Conservation (phyloP, 148 eudicot genomes). For the Chenopodium album region DNA sequence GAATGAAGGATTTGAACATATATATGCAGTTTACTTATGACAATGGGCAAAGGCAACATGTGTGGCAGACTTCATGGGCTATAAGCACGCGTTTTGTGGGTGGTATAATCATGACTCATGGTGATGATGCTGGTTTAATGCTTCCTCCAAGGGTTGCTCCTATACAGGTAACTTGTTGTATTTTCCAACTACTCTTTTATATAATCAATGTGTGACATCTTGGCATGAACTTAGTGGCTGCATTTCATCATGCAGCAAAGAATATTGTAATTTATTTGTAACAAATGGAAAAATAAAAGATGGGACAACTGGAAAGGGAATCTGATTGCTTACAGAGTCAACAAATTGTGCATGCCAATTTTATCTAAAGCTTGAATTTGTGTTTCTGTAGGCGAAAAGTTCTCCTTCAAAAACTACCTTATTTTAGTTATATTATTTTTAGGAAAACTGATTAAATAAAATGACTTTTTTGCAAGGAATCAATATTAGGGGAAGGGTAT, state of each 20-base stretch:
- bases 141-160: slow-evolving; percentile 97
- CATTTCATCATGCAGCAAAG: not conserved
- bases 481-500: too few relatives aligned
- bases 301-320: not conserved
- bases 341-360: not conserved
- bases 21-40: slow-evolving; percentile 80
- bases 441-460: too few relatives aligned
- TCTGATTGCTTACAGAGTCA: not conserved
- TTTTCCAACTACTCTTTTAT: slow-evolving; percentile 3
- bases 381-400: too few relatives aligned
- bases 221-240: slow-evolving; percentile 4
- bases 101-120: slow-evolving; percentile 98
- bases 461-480: too few relatives aligned
- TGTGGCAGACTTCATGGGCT: slow-evolving; percentile 99
- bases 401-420: too few relatives aligned
- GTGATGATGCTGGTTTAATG: slow-evolving; percentile 96
- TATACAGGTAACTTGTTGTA: slow-evolving; percentile 59
- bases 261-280: not conserved
- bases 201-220: not conserved
- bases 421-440: too few relatives aligned
- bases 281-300: not conserved
- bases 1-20: not conserved
- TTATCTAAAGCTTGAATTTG: not conserved
- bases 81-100: slow-evolving; percentile 97
- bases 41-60: slow-evolving; percentile 84